Evolutionary conservation across 768 basidiomycete species (phyloP), one percentile per base, ranked within the genome.

Genomic region (Suillus decipiens): DNA sequence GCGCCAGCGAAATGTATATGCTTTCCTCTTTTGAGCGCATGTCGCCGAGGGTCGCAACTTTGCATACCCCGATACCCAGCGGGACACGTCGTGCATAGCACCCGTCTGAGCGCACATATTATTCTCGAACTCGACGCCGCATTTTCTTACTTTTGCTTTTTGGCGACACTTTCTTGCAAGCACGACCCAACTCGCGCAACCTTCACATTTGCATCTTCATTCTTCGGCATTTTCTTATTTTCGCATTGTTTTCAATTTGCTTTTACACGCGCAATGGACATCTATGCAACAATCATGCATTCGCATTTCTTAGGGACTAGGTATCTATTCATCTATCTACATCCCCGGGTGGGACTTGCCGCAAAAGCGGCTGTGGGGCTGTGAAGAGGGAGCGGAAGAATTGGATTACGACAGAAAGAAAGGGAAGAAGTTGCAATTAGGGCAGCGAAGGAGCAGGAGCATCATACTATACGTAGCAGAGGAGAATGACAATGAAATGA

Each of bases 401-500:
- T n/a, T 41, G 56, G 41, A 63, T 61, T 64, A 68, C 61, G 63
- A 64, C 54, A 61, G 61, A 39, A 33, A 4, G 31, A 59, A 66
- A 48, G 66, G 64, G 66, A 24, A 59, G 22, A 65, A 59, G 45
- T 47, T 61, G 57, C 15, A 61, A 12, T 7, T 63, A 41, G 66
- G 68, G 70, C 65, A 68, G 61, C 62, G 67, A 64, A 64, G 69
- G 60, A 65, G 62, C 67, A 71, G 53, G 61, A 60, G 65, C 75
- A 75, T 64, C 43, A 61, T 33, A 39, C 68, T 55, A 57, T 56
- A 33, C 37, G 61, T 54, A 58, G 61, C 54, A 84, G 71, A 61
- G 82, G 84, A 68, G 83, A 73, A 50, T 75, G 79, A 81, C 31
- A 84, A 63, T 56, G 48, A 53, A 53, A 62, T 73, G 68, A 64